phyloP scores from a whole-genome alignment of 2,329 filamentous ascomycete genomes.

The Orbilia brochopaga region DNA sequence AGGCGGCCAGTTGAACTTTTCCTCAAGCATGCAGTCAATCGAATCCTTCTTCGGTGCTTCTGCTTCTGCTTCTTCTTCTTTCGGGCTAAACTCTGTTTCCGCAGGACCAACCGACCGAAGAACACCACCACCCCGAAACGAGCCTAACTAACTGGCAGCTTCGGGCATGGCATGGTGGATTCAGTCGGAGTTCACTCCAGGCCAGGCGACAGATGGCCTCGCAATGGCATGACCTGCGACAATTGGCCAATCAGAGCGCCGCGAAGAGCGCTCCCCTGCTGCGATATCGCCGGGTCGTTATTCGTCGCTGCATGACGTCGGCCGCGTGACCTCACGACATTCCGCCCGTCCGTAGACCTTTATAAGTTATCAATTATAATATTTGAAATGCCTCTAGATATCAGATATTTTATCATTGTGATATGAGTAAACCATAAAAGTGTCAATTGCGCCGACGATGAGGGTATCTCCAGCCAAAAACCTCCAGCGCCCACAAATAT shows the following conservation, averaged over 20 bases:
- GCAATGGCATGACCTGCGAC: slow-evolving; percentile 44
- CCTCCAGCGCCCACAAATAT: not conserved
- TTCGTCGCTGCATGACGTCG: slow-evolving; percentile 26
- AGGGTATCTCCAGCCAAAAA: not conserved
- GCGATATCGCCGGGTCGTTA: slow-evolving; percentile 14
- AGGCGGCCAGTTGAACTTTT: slow-evolving; percentile 17
- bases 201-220: not conserved
- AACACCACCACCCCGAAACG: slow-evolving; percentile 30
- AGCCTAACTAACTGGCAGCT: not conserved
- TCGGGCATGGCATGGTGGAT: no score
- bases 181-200: slow-evolving; percentile 16
- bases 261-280: slow-evolving; percentile 14
- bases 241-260: slow-evolving; percentile 44
- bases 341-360: not conserved
- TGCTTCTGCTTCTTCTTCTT: slow-evolving; percentile 21
- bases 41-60: not conserved
- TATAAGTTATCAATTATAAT: no score
- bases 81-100: slow-evolving; percentile 19
- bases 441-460: no score
- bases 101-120: slow-evolving; percentile 46
- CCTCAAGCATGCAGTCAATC: no score
- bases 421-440: no score
- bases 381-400: not conserved
- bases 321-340: not conserved
- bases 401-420: no score